Evolutionary conservation across 2,329 filamentous ascomycete genomes (phyloP), one percentile per base, ranked within the genome.

Genomic region (Talaromyces sp.): DNA sequence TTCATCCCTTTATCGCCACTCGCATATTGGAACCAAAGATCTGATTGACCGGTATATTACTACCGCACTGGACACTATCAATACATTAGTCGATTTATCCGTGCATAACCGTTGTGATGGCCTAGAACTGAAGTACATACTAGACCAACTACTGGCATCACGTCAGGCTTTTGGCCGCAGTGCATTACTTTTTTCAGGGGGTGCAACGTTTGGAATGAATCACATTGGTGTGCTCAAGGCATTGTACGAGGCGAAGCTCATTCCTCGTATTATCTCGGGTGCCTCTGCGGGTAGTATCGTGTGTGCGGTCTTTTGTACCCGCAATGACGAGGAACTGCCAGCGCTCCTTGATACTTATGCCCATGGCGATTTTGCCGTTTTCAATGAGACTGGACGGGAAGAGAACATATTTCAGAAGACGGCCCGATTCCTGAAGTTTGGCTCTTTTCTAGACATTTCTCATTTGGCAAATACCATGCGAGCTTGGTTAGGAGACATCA

Each of bases 261-360:
- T 96, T 2, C 91, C 91, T 3, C 86, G 90, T 42, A 92, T 96
- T 68, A 90, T 96, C 47, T 95, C 90, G 0, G 91, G 91, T 2
- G 88, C 91, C 5, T 95, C 91, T 24, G 91, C 91, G 1, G 91
- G 91, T 16, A 92, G 90, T 62, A 95, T 96, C 40, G 89, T 96
- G 13, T 90, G 86, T 56, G 84, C 90, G 1, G 87, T 95, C 1
- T 78, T 94, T 52, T 94, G 91, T 70, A 86, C 86, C 2, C 84
- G 86, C 49, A 89, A 86, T 0, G 89, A 95, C 60, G 87, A 88
- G 43, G 89, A 95, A 71, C 84, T 96, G 3, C 88, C 89, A 0
- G 76, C 75, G 0, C 75, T 93, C 3, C 74, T 96, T 35, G 75
- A 83, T 4, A 79, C 83, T 1, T 93, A 95, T 63, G 88, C 88